Evolutionary conservation across 2,329 filamentous ascomycete genomes (phyloP).

Genomic region (Curvularia verruculosa): DNA sequence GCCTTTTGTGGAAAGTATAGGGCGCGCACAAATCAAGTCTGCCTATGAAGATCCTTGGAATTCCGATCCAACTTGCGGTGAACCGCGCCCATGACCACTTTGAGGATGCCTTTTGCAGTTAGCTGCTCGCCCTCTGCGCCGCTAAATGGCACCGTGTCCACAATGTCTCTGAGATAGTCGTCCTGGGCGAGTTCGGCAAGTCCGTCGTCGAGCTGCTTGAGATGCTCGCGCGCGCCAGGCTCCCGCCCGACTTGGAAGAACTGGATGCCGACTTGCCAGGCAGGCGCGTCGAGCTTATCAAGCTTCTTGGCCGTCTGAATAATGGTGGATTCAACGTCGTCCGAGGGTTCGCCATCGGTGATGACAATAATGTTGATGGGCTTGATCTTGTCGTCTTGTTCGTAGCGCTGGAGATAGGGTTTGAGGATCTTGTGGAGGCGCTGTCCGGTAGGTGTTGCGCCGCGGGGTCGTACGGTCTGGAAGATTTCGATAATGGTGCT

Average conservation of each 20-base stretch:
- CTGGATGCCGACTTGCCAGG: conserved; percentile 87
- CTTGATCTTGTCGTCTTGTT: conserved; percentile 63
- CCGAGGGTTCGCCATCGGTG: conserved; percentile 82
- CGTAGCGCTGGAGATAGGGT: conserved; percentile 69
- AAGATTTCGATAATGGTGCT: conserved; percentile 72
- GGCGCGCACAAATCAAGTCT: not conserved
- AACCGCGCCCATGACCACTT: conserved; percentile 77
- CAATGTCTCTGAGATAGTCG: conserved; percentile 77
- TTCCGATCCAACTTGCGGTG: conserved; percentile 66
- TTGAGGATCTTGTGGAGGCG: conserved; percentile 73
- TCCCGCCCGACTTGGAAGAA: conserved; percentile 94
- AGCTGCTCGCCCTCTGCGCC: conserved; percentile 60
- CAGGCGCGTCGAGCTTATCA: conserved; percentile 70
- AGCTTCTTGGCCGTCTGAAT: conserved; percentile 71
- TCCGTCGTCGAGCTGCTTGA: conserved; percentile 77
- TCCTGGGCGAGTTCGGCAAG: conserved; percentile 61
- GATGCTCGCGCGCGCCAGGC: conserved; percentile 64
- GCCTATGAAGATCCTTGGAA: conserved; percentile 42
- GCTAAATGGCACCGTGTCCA: conserved; percentile 84
- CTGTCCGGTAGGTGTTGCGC: conserved; percentile 75
- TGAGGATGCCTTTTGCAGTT: conserved; percentile 75
- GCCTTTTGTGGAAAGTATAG: not conserved
- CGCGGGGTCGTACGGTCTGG: conserved; percentile 65
- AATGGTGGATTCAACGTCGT: conserved; percentile 75
- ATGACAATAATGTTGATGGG: conserved; percentile 92